Base-by-base conservation (phyloP, 2,329 filamentous ascomycete genomes). In the Pseudogymnoascus sp. region DNA sequence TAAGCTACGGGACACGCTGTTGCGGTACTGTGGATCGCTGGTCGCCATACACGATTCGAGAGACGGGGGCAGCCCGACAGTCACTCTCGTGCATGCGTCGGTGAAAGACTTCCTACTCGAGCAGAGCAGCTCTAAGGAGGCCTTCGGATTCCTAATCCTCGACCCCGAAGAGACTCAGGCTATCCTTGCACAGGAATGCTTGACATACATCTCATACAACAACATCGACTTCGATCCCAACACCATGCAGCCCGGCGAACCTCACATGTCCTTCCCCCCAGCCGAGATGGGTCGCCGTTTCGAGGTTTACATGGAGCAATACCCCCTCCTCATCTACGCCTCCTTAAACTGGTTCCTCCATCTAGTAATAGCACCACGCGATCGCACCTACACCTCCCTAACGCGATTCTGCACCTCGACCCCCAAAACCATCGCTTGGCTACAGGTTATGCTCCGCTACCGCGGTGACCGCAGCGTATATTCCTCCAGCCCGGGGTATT, bases 301-400 rank as follows among this genome's bases (percentile, higher is more conserved):
- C 8, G 48, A 54, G 23, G 8, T 10, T 10, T 54, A 54, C 48
- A 54, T 28, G 23, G 48, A 28, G 48, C 14, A 54, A 54, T 54
- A 54, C 14, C 48, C 48, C 48, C 48, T 54, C 48, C 48, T 54
- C 48, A n/a, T 54, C 23, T 54, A 54, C n/a, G 48, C 48, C 14
- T 54, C 48, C 25, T n/a, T 54, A 28, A 54, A 54, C 48, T 54
- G 48, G 48, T 54, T 54, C 7, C 48, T 54, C n/a, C 48, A 54
- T n/a, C 48, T 54, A 4, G 48, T 54, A 16, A 54, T 31, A 16
- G 48, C 48, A 6, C 48, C 48, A 31, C 48, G n/a, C 48, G 48
- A 28, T 4, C 48, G 48, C 25, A 54, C 14, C 25, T 54, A 54
- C 48, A 16, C 23, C 48, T 31, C 48, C 14, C 23, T 54, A 16